phyloP scores from a whole-genome alignment of 2,329 filamentous ascomycete species.

The Hypocreales sp. region DNA sequence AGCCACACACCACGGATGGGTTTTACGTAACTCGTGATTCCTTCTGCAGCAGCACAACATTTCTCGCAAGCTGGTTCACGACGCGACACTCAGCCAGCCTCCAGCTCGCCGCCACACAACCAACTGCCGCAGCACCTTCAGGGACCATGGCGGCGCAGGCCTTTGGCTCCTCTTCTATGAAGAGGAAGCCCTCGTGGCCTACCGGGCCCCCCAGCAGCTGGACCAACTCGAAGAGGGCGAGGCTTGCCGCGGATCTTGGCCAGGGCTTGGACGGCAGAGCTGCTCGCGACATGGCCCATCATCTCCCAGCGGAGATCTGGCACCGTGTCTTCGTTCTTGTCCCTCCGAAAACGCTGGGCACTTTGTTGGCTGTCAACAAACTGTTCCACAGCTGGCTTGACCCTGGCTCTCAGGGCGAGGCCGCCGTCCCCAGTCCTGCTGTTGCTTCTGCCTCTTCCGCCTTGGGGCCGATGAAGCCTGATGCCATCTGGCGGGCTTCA shows the following conservation, averaged over 20 bases:
- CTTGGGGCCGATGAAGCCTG: conserved; percentile 30
- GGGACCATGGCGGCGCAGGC: too few species aligned
- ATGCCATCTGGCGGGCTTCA: conserved; percentile 56
- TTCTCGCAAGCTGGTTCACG: too few species aligned
- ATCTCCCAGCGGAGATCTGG: conserved; percentile 49
- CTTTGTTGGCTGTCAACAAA: conserved; percentile 51
- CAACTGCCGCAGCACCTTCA: too few species aligned
- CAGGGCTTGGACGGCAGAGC: background rate
- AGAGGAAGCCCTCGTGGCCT: conserved; percentile 2
- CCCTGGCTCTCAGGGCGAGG: conserved; percentile 20
- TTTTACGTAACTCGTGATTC: too few species aligned
- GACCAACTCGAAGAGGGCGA: conserved; percentile 3
- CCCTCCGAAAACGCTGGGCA: conserved; percentile 46
- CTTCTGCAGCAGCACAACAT: too few species aligned
- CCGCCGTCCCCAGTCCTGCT: conserved; percentile 9
- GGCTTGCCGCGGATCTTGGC: background rate
- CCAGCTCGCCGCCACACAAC: too few species aligned
- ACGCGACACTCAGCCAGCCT: too few species aligned
- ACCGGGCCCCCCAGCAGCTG: background rate
- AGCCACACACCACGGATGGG: too few species aligned
- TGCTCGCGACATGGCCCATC: conserved; percentile 4
- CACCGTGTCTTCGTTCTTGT: conserved; percentile 54
- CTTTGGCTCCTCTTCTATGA: background rate
- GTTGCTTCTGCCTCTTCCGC: too few species aligned
- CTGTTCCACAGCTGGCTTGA: conserved; percentile 47